phyloP scores from a whole-genome alignment of 2,329 filamentous ascomycete species.

The Thielaviopsis euricoi region DNA sequence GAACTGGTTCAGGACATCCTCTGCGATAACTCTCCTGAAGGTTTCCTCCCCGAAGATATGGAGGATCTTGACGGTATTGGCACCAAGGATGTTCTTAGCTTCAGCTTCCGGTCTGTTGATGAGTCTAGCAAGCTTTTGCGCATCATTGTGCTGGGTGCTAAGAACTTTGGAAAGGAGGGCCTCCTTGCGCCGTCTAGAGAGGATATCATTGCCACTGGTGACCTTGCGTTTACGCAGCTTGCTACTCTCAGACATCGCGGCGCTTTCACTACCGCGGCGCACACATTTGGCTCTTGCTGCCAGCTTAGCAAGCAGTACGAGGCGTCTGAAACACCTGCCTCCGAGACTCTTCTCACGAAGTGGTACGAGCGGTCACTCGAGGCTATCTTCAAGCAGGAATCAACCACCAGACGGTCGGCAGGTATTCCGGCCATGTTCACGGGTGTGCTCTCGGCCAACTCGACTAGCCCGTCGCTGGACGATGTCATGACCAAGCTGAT shows the following conservation, averaged over 20 bases:
- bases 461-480: conserved; percentile 42
- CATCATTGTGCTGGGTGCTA: conserved; percentile 38
- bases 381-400: conserved; percentile 59
- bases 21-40: conserved; percentile 90
- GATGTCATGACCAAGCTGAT: conserved; percentile 47
- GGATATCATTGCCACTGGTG: conserved; percentile 50
- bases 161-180: conserved; percentile 27
- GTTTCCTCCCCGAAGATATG: conserved; percentile 63
- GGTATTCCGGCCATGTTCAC: conserved; percentile 79
- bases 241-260: conserved; percentile 74
- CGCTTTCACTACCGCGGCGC: conserved; percentile 82
- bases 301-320: conserved; percentile 37
- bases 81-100: conserved; percentile 82
- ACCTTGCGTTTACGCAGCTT: conserved; percentile 66
- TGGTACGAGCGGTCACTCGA: conserved; percentile 63
- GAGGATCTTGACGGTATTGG: conserved; percentile 54
- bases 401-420: conserved; percentile 78
- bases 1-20: conserved; percentile 55
- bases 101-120: conserved; percentile 87
- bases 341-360: conserved; percentile 33
- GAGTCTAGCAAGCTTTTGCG: conserved; percentile 72
- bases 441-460: conserved; percentile 57
- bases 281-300: conserved; percentile 73
- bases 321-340: conserved; percentile 13
- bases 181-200: conserved; percentile 31